Conservation (phyloP, 2,329 filamentous ascomycete genomes). For the Curvularia sp. region DNA sequence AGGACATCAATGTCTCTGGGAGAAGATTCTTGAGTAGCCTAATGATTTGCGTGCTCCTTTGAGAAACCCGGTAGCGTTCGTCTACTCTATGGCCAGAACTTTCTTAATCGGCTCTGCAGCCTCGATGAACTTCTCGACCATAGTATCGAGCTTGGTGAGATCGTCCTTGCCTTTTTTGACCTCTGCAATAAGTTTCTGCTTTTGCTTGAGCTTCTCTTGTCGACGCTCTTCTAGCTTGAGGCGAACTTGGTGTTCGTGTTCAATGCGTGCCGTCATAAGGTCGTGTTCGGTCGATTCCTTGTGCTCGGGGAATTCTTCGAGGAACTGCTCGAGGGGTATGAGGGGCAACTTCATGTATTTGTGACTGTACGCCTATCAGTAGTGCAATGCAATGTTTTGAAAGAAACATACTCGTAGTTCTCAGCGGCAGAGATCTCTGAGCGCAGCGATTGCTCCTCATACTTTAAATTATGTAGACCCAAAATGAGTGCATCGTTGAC, state of each 20-base stretch:
- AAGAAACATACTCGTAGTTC: slow-evolving; percentile 77
- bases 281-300: slow-evolving; percentile 75
- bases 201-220: slow-evolving; percentile 67
- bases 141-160: slow-evolving; percentile 86
- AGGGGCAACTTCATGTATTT: slow-evolving; percentile 87
- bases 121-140: slow-evolving; percentile 93
- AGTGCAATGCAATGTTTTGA: neutral
- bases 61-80: neutral
- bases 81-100: slow-evolving; percentile 76
- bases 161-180: slow-evolving; percentile 96
- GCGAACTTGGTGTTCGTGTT: slow-evolving; percentile 85
- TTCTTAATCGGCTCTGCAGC: slow-evolving; percentile 88
- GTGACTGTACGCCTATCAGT: slow-evolving; percentile 64
- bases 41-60: neutral
- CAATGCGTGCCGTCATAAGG: slow-evolving; percentile 87
- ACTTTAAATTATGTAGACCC: slow-evolving; percentile 93
- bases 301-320: slow-evolving; percentile 77
- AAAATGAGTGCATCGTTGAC: slow-evolving; percentile 92
- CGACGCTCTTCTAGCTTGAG: slow-evolving; percentile 85
- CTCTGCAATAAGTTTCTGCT: slow-evolving; percentile 72
- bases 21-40: neutral
- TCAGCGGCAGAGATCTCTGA: slow-evolving; percentile 92
- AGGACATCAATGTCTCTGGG: neutral
- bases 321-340: slow-evolving; percentile 82
- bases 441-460: slow-evolving; percentile 89